Evolutionary conservation across 805 yeast genomes (phyloP), one percentile per base, ranked within the genome.

Genomic region (Saturnispora gosingensis): DNA sequence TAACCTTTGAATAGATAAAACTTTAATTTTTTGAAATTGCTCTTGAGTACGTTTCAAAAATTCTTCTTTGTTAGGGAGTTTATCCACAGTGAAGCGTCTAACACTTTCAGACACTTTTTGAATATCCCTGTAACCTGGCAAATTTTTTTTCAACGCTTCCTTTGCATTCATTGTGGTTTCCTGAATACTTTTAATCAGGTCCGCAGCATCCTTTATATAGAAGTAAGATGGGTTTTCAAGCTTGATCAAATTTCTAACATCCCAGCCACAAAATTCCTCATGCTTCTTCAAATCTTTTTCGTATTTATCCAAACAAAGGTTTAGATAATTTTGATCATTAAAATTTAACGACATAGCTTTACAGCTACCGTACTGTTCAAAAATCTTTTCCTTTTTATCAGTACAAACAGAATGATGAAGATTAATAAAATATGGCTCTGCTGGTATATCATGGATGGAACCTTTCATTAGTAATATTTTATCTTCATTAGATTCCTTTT

Each of bases 391-490:
- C 13, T 18, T 9, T 16, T n/a, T 35, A 16, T 15, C 36, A 13
- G 11, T 5, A 34, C 50, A 48, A 18, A 48, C 27, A 10, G 18
- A 22, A 9, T 48, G 22, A 24, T 48, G 50, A 3, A 48, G 30
- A 4, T 32, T 22, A n/a, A 48, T 30, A 42, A 25, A 38, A 34
- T 25, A 13, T 5, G 32, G 42, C 13, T 20, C 32, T 24, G 42
- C 39, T 10, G 50, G 50, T 13, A 36, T 22, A 25, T 48, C 46
- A 11, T 48, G 24, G 5, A 25, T 15, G 4, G 40, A 24, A 1
- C 50, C 50, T 13, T 22, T 40, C 50, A 48, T 48, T n/a, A 25
- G 18, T 15, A 22, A 8, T 5, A 47, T 47, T 15, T 18, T 47
- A 6, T 20, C 13, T n/a, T 25, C 39, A 35, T 43, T 18, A 18